Percentiles rank a stretch among this genome's conserved stretches.
Evolutionary conservation across 257 asterid genomes (phyloP).

Genomic region (Leptodermis oblonga): DNA sequence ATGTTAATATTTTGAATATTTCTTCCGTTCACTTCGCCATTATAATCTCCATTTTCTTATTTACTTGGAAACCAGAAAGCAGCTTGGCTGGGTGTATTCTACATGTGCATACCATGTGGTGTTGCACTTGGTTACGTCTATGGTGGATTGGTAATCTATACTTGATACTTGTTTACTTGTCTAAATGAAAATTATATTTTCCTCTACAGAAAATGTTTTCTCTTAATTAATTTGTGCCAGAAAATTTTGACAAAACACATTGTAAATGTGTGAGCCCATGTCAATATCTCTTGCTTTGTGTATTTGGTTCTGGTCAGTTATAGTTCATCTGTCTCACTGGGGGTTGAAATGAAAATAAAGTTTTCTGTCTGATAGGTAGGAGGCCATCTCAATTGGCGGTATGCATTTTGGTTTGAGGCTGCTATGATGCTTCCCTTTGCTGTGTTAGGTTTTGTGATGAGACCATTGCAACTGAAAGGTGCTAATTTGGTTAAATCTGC

Average conservation of each 20-base stretch:
- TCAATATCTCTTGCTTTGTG: neutral
- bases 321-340: neutral
- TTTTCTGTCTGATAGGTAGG: constrained; percentile 44
- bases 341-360: neutral
- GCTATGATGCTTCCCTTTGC: constrained; percentile 90
- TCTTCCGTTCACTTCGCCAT: neutral
- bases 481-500: constrained; percentile 15
- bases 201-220: constrained; percentile 6
- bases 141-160: constrained; percentile 83
- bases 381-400: constrained; percentile 64
- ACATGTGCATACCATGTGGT: constrained; percentile 97
- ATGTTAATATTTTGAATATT: neutral
- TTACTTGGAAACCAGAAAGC: constrained; percentile 53
- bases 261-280: neutral
- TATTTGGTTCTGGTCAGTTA: neutral
- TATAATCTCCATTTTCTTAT: neutral
- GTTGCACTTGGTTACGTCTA: constrained; percentile 88
- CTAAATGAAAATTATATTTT: constrained; percentile 6
- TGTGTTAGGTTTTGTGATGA: constrained; percentile 72
- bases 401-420: constrained; percentile 87
- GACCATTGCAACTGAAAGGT: constrained; percentile 93
- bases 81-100: constrained; percentile 93
- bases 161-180: constrained; percentile 17
- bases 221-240: constrained; percentile 11
- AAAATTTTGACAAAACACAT: neutral